Evolutionary conservation across 441 rosid species (phyloP).

Genomic region (Eugenia klotzschiana): DNA sequence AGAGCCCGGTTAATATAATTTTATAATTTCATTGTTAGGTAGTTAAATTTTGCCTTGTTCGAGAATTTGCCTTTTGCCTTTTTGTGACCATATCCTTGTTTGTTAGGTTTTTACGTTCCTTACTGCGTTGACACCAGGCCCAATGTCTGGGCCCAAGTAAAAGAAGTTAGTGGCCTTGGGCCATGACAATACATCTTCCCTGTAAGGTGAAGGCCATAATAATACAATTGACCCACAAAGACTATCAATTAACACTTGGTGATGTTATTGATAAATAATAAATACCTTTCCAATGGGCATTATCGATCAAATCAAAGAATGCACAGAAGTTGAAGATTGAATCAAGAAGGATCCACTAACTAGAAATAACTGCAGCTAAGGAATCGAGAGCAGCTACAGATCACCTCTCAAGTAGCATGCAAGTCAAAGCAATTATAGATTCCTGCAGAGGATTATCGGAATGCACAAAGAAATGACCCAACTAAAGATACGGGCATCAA

Average conservation of each 20-base stretch:
- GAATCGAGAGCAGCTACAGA: neutral
- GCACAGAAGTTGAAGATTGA: neutral
- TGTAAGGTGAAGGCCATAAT: neutral
- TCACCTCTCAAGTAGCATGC: neutral
- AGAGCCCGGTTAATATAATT: neutral
- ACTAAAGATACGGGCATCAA: neutral
- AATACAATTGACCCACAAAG: neutral
- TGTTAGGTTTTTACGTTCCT: neutral
- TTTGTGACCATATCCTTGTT: neutral
- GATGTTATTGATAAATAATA: neutral
- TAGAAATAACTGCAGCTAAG: neutral
- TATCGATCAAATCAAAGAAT: neutral
- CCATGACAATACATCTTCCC: neutral
- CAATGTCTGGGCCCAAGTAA: neutral
- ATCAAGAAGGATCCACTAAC: neutral
- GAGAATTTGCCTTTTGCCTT: neutral
- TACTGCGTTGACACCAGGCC: neutral
- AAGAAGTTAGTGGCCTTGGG: neutral
- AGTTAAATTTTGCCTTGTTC: neutral
- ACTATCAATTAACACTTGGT: neutral
- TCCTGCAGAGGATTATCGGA: neutral
- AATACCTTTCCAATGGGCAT: neutral
- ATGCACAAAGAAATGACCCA: neutral
- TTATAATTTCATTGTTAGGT: neutral
- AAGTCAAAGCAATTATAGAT: neutral